Conservation (phyloP, 2,329 filamentous ascomycete genomes). For the Colletotrichum sp. region DNA sequence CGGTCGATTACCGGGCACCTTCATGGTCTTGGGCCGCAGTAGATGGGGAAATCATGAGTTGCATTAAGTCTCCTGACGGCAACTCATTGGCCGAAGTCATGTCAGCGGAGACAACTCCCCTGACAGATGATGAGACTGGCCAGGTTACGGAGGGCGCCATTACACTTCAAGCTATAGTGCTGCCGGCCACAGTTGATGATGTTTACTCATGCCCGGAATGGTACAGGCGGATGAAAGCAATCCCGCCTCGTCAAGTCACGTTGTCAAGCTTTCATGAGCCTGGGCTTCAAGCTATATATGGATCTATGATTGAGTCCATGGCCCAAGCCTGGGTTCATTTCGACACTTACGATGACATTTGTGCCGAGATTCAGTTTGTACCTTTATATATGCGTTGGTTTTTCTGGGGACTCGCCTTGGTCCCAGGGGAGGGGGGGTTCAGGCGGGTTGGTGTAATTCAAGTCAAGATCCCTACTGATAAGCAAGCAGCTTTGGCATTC, state of each 20-base stretch:
- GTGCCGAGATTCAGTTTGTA: not conserved
- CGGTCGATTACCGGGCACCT: not conserved
- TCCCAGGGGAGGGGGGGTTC: not conserved
- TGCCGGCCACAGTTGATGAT: not conserved
- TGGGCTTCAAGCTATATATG: not conserved
- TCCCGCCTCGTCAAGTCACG: not conserved
- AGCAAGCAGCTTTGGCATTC: fast-evolving
- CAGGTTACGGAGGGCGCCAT: not conserved
- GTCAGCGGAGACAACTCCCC: fast-evolving
- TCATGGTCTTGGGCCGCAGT: not conserved
- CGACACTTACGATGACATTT: not conserved
- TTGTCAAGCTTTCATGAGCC: not conserved
- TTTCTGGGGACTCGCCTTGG: not conserved
- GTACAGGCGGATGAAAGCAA: fast-evolving
- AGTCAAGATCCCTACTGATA: not conserved
- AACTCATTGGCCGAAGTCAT: not conserved
- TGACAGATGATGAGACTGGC: not conserved
- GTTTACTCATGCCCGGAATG: not conserved
- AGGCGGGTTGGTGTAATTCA: not conserved
- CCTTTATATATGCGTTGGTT: too few species aligned
- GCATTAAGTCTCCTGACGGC: too few species aligned
- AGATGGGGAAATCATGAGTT: not conserved
- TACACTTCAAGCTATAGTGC: not conserved
- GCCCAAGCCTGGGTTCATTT: not conserved
- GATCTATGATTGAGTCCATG: not conserved